A percentile compares a stretch with the other conserved stretches of the same genome.
Conservation (phyloP, 106 monocot genomes). For the Alisma plantagoaquatica region DNA sequence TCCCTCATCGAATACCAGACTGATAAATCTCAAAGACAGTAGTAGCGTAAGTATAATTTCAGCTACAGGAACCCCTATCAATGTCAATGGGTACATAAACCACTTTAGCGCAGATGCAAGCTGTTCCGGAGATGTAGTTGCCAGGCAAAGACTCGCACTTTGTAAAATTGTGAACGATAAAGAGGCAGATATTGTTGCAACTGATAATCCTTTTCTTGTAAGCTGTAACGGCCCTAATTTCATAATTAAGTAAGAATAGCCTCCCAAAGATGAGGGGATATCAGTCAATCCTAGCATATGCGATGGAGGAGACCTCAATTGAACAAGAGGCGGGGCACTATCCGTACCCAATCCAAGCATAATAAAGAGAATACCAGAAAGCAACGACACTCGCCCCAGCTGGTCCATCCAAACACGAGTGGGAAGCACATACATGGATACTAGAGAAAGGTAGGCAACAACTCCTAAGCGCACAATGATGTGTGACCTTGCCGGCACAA, state of each 20-base stretch:
- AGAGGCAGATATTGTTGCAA: conserved; percentile 84
- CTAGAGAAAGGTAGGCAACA: conserved; percentile 58
- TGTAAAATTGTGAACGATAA: conserved; percentile 97
- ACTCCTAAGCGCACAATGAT: conserved; percentile 78
- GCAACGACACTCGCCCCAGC: conserved; percentile 79
- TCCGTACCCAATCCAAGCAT: conserved; percentile 91
- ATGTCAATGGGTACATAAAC: conserved; percentile 75
- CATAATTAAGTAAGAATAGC: conserved; percentile 85
- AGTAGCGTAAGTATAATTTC: conserved; percentile 92
- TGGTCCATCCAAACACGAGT: conserved; percentile 85
- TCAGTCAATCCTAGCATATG: conserved; percentile 55
- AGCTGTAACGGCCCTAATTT: conserved; percentile 89
- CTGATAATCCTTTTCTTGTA: conserved; percentile 89
- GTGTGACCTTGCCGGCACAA: conserved; percentile 90
- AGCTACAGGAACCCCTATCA: conserved; percentile 70
- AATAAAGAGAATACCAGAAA: conserved; percentile 85
- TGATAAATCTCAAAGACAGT: conserved; percentile 98
- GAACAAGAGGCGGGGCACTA: conserved; percentile 65
- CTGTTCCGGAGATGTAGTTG: conserved; percentile 95
- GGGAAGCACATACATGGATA: conserved; percentile 84
- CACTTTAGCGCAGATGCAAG: conserved; percentile 84
- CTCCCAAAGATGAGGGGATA: conserved; percentile 64
- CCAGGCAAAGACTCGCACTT: conserved; percentile 94
- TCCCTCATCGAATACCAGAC: conserved; percentile 94
- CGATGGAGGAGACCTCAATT: conserved; percentile 74